Base-by-base conservation (phyloP, 2,329 filamentous ascomycete genomes). In the Diaporthe sp. region DNA sequence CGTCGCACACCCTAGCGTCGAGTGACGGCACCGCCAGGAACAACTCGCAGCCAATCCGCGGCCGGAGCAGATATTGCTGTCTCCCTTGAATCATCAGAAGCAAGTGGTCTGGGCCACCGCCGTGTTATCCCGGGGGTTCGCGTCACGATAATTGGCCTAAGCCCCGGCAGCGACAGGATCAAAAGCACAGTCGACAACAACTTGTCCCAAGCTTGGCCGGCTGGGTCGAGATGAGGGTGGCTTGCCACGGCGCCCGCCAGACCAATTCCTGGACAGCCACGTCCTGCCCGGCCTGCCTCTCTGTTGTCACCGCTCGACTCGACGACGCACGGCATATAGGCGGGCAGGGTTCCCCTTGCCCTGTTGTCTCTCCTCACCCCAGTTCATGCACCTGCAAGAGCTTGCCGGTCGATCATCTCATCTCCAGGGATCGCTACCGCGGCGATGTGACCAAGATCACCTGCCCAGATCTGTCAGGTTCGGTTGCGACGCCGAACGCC, bases 401-500 rank as follows among this genome's bases (percentile, higher is more conserved):
- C 58, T 65, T 55, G 71, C 58, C 58, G 58, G 71, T 31, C 71
- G 71, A 55, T 65, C 71, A 72, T 73, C 44, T 62, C 71, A 44
- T 73, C 58, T 42, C 71, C 46, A 46, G 37, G 71, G 58, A 22
- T 55, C 19, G 44, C 25, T 51, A 22, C 70, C 25, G 39, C 58
- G 15, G 44, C 57, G 53, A 72, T 72, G 58, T 72, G 57, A 58
- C 57, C 53, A 72, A 62, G 22, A 49, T 58, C 46, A 73, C 25
- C 49, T 68, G 65, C 57, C 60, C 58, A 73, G 58, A 73, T 73
- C 71, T 62, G 71, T 62, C 71, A 72, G 55, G 46, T 31, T 61
- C 58, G 55, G 46, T 6, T 72, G 31, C 37, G n/a, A 62, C n/a
- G n/a, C 71, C 57, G 71, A 53, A 68, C 31, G 65, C 65, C 34